Evolutionary conservation across 768 basidiomycete species (phyloP).

Genomic region (Neoboletus magnificus): DNA sequence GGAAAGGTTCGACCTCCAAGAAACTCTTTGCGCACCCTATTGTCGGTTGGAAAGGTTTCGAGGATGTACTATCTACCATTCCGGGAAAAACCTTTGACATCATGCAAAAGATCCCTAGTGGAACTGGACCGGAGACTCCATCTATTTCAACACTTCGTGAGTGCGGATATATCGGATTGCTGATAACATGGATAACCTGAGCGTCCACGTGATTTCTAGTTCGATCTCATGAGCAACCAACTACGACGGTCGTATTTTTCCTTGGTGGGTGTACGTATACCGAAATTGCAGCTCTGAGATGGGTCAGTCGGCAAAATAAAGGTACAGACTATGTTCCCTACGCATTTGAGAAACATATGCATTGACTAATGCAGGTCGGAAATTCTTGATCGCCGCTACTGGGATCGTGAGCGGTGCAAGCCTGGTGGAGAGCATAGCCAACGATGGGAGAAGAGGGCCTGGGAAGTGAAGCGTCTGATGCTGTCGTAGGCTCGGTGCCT

Average conservation of each 20-base stretch:
- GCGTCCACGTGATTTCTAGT: constrained; percentile 30
- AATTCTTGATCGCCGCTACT: constrained; percentile 88
- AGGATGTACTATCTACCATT: constrained; percentile 78
- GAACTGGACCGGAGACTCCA: constrained; percentile 24
- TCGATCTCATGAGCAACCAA: constrained; percentile 54
- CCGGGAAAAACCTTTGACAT: constrained; percentile 88
- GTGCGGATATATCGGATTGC: constrained; percentile 17
- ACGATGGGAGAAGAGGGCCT: constrained; percentile 29
- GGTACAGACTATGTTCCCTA: constrained; percentile 43
- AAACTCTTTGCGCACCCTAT: constrained; percentile 87
- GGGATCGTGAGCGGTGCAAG: constrained; percentile 80
- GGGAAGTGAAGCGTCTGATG: constrained; percentile 40
- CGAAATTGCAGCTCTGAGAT: constrained; percentile 92
- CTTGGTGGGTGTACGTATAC: constrained; percentile 96
- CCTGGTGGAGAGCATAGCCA: constrained; percentile 67
- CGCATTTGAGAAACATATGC: neutral
- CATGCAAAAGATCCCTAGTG: constrained; percentile 42
- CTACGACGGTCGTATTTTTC: constrained; percentile 93
- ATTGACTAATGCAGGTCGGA: constrained; percentile 56
- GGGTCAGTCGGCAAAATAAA: constrained; percentile 83
- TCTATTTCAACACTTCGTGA: constrained; percentile 34
- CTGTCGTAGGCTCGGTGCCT: constrained; percentile 9
- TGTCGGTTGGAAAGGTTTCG: constrained; percentile 96
- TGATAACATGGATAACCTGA: neutral
- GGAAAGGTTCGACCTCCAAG: constrained; percentile 36